These are phyloP conservation scores for Monosporascus sp. DNA, from an alignment of 2,329 filamentous ascomycete genomes.

Conservation along the genomic window DNA sequence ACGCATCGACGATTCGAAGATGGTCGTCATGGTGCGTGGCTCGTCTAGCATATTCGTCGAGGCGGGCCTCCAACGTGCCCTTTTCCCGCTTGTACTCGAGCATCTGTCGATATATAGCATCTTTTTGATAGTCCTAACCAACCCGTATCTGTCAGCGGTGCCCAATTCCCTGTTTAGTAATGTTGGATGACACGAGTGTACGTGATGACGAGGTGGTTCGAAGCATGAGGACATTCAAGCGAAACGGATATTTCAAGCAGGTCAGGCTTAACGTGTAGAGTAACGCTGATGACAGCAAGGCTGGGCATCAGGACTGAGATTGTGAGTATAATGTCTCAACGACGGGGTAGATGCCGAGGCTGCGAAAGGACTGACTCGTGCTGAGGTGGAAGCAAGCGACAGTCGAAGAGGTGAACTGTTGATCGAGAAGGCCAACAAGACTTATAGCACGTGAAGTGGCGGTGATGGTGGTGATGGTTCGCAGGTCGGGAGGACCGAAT, in stretches of 20 bases:
- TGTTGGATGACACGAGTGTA: slow-evolving; percentile 19
- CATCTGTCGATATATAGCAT: slow-evolving; percentile 96
- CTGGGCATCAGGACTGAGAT: slow-evolving; percentile 29
- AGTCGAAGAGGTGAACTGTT: neutral
- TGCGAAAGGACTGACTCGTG: slow-evolving; percentile 12
- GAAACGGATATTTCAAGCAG: slow-evolving; percentile 13
- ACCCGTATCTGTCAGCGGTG: slow-evolving; percentile 32
- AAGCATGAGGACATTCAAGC: slow-evolving; percentile 16
- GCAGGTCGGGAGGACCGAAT: neutral
- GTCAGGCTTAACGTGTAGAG: slow-evolving; percentile 11
- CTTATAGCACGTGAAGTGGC: neutral
- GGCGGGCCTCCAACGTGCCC: slow-evolving; percentile 70
- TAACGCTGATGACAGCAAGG: slow-evolving; percentile 21
- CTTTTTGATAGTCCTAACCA: slow-evolving; percentile 81
- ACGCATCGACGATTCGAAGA: slow-evolving; percentile 81
- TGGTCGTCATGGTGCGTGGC: slow-evolving; percentile 87
- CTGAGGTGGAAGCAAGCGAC: neutral
- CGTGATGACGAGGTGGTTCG: slow-evolving; percentile 21
- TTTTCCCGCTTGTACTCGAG: slow-evolving; percentile 95
- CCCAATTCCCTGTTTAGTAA: slow-evolving; percentile 17
- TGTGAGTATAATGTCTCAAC: slow-evolving; percentile 27
- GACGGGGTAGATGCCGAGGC: slow-evolving; percentile 14
- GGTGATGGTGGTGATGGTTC: neutral
- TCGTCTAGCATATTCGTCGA: slow-evolving; percentile 75
- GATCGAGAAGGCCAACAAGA: neutral